Evolutionary conservation across 257 asterid genomes (phyloP), one percentile per base, ranked within the genome.

Genomic region (Eustoma russellianum): DNA sequence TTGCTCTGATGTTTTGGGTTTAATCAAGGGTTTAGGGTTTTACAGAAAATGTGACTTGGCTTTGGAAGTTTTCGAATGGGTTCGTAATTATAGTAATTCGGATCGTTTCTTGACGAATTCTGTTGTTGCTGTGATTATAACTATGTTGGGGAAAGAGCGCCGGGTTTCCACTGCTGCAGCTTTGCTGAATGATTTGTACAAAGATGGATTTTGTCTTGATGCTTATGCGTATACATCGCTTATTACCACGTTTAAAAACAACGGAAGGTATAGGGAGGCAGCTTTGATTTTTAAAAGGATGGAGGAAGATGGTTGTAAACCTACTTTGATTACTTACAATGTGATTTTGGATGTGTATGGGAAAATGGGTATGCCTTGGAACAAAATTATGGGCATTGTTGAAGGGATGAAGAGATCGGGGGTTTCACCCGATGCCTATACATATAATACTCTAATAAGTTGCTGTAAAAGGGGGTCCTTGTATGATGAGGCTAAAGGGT

Each of bases 321-420:
- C 98, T 52, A 84, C 85, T 61, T 73, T 91, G 71, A 78, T 91
- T 44, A 87, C 98, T 33, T 91, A 84, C 70, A 91, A 91, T 70
- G 95, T 87, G 57, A 72, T 91, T 41, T 53, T 91, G 81, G 87
- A 84, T 65, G 95, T 84, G 35, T 82, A 78, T 57, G 96, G 98
- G 47, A 91, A 91, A 74, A 91, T 91, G 94, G 94, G 96, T 18
- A 87, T 87, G 96, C 95, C 96, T 43, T 91, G 98, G 98, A 77
- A 70, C 68, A 74, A 77, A 55, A 77, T 91, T 24, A 50, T 78
- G 67, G 56, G 49, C 3, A 66, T 84, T 52, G 84, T 82, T 33
- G 79, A 87, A 15, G 73, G 78, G 38, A 87, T 91, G 94, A 91
- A 80, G 80, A 63, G 48, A 55, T 74, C 83, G 3, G 89, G 83